phyloP scores from a whole-genome alignment of 2,329 filamentous ascomycete species.

The Elsinoe arachidis region DNA sequence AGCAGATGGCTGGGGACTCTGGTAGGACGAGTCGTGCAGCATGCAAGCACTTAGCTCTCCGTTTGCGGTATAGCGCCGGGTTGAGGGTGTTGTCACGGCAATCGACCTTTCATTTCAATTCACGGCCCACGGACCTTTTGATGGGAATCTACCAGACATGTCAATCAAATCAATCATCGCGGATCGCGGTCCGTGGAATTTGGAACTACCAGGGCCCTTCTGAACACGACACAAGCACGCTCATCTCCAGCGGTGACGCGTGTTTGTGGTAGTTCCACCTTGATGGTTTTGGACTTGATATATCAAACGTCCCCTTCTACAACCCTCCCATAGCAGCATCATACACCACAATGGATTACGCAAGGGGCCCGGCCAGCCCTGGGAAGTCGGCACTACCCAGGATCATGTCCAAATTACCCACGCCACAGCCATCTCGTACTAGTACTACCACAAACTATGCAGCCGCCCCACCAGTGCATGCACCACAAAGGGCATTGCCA shows the following conservation, averaged over 20 bases:
- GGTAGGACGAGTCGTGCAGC: not conserved
- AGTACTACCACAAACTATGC: conserved; percentile 21
- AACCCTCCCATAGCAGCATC: conserved; percentile 3
- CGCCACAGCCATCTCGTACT: conserved; percentile 31
- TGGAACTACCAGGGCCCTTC: not conserved
- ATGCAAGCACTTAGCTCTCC: conserved; percentile 11
- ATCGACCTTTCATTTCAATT: conserved; percentile 9
- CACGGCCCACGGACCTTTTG: not conserved
- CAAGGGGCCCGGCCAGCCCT: conserved; percentile 21
- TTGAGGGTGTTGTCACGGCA: conserved; percentile 8
- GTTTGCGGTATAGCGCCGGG: conserved; percentile 6
- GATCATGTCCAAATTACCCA: conserved; percentile 43
- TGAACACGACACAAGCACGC: conserved; percentile 9
- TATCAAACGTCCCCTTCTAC: not conserved
- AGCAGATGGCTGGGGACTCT: conserved; percentile 1
- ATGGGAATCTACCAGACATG: not conserved
- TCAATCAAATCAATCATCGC: not conserved
- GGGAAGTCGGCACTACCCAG: conserved; percentile 35
- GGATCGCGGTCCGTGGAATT: conserved; percentile 3
- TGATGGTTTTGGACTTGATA: not conserved
- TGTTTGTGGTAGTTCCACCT: conserved; percentile 1
- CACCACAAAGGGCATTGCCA: conserved; percentile 5
- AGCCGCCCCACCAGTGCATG: conserved; percentile 8
- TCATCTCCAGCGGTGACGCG: conserved; percentile 10
- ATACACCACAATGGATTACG: conserved; percentile 26